Evolutionary conservation across 2,329 filamentous ascomycete genomes (phyloP).

Genomic region (Aspergillus puulaauensis): DNA sequence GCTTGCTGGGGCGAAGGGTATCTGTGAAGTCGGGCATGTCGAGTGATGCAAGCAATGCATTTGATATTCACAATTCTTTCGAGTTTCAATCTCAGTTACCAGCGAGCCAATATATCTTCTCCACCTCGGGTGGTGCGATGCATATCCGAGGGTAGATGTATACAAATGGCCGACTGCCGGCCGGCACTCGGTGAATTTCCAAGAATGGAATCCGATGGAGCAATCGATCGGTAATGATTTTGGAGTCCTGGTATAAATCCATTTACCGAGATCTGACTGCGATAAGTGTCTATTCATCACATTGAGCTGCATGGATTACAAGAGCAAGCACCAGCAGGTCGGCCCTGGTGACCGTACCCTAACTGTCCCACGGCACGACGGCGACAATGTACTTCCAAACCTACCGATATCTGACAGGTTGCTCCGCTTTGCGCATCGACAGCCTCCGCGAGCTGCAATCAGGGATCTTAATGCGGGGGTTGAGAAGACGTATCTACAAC

Average conservation of each 20-base stretch:
- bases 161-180: conserved; percentile 1
- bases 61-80: too few relatives aligned
- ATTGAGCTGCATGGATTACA: too few relatives aligned
- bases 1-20: conserved; percentile 47
- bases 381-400: conserved; percentile 31
- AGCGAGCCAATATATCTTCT: background rate
- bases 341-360: conserved; percentile 18
- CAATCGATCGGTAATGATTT: too few relatives aligned
- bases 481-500: conserved; percentile 33
- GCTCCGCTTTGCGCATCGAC: conserved; percentile 30
- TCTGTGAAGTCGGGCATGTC: conserved; percentile 48
- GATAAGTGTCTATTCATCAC: too few relatives aligned
- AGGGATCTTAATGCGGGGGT: conserved; percentile 32
- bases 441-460: conserved; percentile 25
- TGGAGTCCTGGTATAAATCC: too few relatives aligned
- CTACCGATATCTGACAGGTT: conserved; percentile 33
- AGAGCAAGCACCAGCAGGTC: too few relatives aligned
- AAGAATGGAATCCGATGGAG: too few relatives aligned
- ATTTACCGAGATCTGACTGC: too few relatives aligned
- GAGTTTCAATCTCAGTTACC: too few relatives aligned
- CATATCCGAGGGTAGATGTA: background rate
- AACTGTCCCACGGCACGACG: conserved; percentile 24
- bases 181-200: background rate
- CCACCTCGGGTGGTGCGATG: background rate
- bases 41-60: background rate